A percentile compares a stretch with the other conserved stretches of the same genome.
Evolutionary conservation across 192 early-diverging fungal genomes (phyloP).

Genomic region (Pilobolus umbonatus): DNA sequence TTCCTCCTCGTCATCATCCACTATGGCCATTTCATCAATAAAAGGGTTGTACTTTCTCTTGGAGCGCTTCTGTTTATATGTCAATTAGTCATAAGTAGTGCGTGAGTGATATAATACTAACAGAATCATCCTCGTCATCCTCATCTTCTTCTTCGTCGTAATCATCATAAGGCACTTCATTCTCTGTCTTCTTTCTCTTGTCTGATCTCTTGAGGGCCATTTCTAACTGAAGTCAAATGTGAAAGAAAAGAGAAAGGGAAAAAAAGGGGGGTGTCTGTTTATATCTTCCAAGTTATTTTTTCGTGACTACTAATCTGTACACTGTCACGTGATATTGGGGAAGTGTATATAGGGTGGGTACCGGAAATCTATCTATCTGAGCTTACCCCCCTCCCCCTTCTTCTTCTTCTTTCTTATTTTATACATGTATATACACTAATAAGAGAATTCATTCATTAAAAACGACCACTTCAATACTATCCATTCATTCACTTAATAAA

Average conservation of each 20-base stretch:
- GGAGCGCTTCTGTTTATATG: slow-evolving; percentile 39
- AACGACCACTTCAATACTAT: background rate
- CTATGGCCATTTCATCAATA: slow-evolving; percentile 61
- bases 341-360: no score
- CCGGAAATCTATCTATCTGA: no score
- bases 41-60: slow-evolving; percentile 44
- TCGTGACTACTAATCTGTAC: no score
- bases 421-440: no score
- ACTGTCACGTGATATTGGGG: no score
- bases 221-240: no score
- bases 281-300: no score
- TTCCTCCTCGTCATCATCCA: slow-evolving; percentile 68
- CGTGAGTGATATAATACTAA: slow-evolving; percentile 10
- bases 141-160: slow-evolving; percentile 53
- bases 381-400: background rate
- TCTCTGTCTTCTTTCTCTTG: slow-evolving; percentile 24
- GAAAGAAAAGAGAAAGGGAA: no score
- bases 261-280: no score
- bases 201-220: slow-evolving; percentile 17
- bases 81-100: background rate
- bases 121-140: slow-evolving; percentile 41
- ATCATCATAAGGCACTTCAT: slow-evolving; percentile 43
- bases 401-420: background rate
- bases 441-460: no score
- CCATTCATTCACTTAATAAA: background rate